Percentiles rank a stretch among this genome's conserved stretches.
Conservation (phyloP, 306 rosid species). For the Vigna radiata region DNA sequence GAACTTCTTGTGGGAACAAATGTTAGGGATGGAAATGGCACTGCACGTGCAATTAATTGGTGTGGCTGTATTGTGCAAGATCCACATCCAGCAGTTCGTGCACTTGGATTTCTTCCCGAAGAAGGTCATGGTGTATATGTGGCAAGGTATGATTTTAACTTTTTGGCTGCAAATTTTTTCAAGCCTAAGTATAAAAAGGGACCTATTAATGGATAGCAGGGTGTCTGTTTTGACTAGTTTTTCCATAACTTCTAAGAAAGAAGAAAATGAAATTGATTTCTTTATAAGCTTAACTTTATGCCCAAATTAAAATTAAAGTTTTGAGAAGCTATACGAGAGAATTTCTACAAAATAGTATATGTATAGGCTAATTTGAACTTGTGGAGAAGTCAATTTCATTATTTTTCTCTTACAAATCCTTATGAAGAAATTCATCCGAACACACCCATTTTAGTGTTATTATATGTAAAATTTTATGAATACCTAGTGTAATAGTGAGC, state of each 20-base stretch:
- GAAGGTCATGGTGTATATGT: conserved; percentile 99
- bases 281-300: too few species aligned
- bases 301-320: too few species aligned
- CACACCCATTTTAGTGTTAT: not conserved
- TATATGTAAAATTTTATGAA: conserved; percentile 24
- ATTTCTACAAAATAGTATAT: too few species aligned
- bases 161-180: conserved; percentile 20
- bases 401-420: too few species aligned
- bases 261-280: too few species aligned
- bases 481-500: conserved; percentile 29
- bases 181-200: conserved; percentile 26
- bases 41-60: conserved; percentile 84
- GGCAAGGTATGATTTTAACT: conserved; percentile 67
- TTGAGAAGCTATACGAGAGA: too few species aligned
- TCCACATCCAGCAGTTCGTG: conserved; percentile 97
- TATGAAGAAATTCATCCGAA: too few species aligned
- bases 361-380: too few species aligned
- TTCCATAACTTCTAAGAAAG: too few species aligned
- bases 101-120: conserved; percentile 99
- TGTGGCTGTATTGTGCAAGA: conserved; percentile 96
- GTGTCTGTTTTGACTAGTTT: too few species aligned
- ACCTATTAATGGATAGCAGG: not conserved
- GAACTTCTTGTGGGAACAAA: conserved; percentile 89
- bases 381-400: too few species aligned
- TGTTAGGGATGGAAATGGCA: conserved; percentile 92